Evolutionary conservation across 1,284 basidiomycete genomes (phyloP), one percentile per base, ranked within the genome.

Genomic region (Dichomitus squalens): DNA sequence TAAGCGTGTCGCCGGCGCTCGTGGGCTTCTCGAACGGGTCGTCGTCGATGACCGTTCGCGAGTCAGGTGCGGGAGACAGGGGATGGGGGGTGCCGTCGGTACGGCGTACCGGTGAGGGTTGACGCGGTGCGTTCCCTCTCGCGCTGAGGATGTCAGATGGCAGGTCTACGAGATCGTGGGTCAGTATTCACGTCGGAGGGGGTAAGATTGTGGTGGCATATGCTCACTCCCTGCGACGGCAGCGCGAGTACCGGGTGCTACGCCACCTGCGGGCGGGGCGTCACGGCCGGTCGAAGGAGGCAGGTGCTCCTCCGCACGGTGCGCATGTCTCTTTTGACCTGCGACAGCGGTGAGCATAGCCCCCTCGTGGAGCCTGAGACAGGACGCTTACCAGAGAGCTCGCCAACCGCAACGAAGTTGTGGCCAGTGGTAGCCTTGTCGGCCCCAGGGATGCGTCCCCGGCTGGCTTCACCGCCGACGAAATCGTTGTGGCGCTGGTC

Each of bases 361-460:
- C 7, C 16, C 29, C 40, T n/a, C 7, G 16, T 12, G 23, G 36
- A 0, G 41, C 6, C 1, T 8, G 3, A 6, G 5, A 23, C 48
- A 60, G 21, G 21, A 68, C 69, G n/a, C n/a, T n/a, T n/a, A n/a
- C n/a, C n/a, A n/a, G n/a, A n/a, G n/a, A n/a, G n/a, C n/a, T n/a
- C n/a, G n/a, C n/a, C 58, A 35, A 71, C 58, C 7, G 67, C 51
- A 4, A 65, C 56, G 46, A 64, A 70, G 48, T 64, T 55, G 62
- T 71, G 68, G 3, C 71, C 70, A 1, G 66, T 60, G 49, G 66
- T 66, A 2, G 69, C 70, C 53, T 70, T 60, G 23, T 69, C 66
- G 7, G 70, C 67, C 33, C 70, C 71, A 31, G 69, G 63, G 53
- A 70, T 69, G 16, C 68, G 57, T 11, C 58, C 58, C 12, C 40